A percentile compares a stretch with the other conserved stretches of the same genome.
phyloP scores from a whole-genome alignment of 331 rosid genomes.

The Spiraea crenata region DNA sequence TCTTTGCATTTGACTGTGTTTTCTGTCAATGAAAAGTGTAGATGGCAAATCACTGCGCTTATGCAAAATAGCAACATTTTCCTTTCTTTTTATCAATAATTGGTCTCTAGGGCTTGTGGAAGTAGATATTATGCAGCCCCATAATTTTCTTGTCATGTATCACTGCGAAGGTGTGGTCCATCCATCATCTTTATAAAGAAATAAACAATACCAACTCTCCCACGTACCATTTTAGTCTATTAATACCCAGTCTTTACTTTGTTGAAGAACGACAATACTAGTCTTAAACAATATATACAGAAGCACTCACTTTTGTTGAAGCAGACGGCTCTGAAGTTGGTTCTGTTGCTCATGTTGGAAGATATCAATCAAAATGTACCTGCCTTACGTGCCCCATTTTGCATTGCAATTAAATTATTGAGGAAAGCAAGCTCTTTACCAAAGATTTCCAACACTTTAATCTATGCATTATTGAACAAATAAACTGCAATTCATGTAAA shows the following conservation, averaged over 20 bases:
- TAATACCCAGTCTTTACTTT: background rate
- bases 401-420: background rate
- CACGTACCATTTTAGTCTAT: too few relatives aligned
- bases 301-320: conserved; percentile 8
- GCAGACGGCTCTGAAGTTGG: conserved; percentile 2
- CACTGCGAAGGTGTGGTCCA: background rate
- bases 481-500: conserved; percentile 14
- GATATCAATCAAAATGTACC: background rate
- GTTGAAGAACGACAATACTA: background rate
- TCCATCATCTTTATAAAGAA: background rate
- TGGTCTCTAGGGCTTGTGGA: conserved; percentile 2
- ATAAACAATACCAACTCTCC: background rate
- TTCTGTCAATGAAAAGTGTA: background rate
- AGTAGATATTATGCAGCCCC: background rate
- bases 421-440: background rate
- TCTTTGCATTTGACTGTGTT: background rate
- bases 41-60: background rate
- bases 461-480: conserved; percentile 15
- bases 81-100: conserved; percentile 1
- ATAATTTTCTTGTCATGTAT: background rate
- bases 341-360: background rate
- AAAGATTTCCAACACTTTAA: background rate
- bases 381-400: conserved; percentile 11
- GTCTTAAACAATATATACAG: background rate
- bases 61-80: background rate